phyloP scores from a whole-genome alignment of 805 yeast species.

The Suhomyces sp. region DNA sequence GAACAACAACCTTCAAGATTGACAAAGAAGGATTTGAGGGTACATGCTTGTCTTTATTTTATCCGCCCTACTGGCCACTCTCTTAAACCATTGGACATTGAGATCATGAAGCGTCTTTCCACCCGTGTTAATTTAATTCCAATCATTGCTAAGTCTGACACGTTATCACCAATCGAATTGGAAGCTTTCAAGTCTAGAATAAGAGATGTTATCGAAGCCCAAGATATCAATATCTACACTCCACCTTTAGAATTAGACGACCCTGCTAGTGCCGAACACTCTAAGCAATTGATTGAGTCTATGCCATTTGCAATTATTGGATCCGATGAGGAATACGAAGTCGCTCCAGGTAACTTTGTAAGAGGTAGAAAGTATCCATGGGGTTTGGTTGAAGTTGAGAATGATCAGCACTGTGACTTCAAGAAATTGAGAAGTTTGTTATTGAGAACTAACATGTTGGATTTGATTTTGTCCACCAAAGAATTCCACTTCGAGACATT shows the following conservation, averaged over 20 bases:
- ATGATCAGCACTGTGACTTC: constrained; percentile 83
- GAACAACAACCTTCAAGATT: constrained; percentile 85
- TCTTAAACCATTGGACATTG: constrained; percentile 82
- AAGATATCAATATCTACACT: constrained; percentile 78
- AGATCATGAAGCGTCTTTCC: constrained; percentile 79
- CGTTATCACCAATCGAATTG: constrained; percentile 71
- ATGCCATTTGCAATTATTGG: constrained; percentile 89
- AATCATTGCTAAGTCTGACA: constrained; percentile 85
- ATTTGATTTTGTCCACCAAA: constrained; percentile 74
- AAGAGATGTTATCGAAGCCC: constrained; percentile 79
- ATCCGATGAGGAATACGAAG: constrained; percentile 67
- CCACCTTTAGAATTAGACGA: constrained; percentile 80
- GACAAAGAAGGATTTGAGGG: constrained; percentile 73
- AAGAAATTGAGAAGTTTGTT: constrained; percentile 75
- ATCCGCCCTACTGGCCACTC: constrained; percentile 91
- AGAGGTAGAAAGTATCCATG: constrained; percentile 87
- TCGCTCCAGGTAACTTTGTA: constrained; percentile 60
- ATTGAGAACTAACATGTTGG: constrained; percentile 81
- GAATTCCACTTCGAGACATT: constrained; percentile 79
- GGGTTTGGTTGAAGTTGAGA: constrained; percentile 88
- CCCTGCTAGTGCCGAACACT: constrained; percentile 74
- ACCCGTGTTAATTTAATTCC: constrained; percentile 86
- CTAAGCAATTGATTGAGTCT: constrained; percentile 73
- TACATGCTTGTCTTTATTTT: constrained; percentile 87
- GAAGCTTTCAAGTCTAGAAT: constrained; percentile 69